phyloP scores from a whole-genome alignment of 2,329 filamentous ascomycete species.

The Ceratocystis harringtonii region DNA sequence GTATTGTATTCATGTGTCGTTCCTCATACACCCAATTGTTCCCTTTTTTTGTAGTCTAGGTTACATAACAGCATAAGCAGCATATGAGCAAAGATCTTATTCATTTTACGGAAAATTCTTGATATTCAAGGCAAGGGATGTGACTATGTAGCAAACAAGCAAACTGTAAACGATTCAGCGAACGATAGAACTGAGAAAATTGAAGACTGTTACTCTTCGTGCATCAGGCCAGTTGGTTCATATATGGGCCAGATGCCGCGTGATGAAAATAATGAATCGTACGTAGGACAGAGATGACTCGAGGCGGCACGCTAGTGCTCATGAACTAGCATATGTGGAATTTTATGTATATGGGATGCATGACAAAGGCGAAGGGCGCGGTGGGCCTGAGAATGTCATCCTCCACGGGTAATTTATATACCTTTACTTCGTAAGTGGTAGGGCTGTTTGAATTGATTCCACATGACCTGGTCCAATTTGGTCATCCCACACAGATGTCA shows the following conservation, averaged over 20 bases:
- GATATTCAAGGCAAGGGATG: not conserved
- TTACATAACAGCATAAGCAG: not conserved
- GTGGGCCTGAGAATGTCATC: not conserved
- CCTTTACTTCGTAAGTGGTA: not conserved
- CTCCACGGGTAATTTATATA: not conserved
- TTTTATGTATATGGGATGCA: not conserved
- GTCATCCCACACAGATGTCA: conserved; percentile 6
- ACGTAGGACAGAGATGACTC: not conserved
- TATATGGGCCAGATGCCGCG: not conserved
- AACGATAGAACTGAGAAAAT: not conserved
- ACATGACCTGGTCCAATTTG: conserved; percentile 11
- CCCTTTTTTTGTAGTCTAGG: conserved; percentile 5
- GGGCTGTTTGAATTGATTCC: not conserved
- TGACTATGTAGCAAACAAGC: not conserved
- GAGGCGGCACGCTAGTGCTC: not conserved
- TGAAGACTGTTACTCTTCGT: not conserved
- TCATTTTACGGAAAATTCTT: not conserved
- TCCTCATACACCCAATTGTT: not conserved
- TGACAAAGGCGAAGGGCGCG: not conserved
- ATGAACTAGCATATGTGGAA: not conserved
- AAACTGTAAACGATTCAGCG: not conserved
- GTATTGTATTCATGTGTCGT: not conserved
- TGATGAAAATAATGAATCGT: not conserved
- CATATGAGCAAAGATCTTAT: not conserved
- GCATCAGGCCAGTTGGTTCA: no score